Evolutionary conservation across 2,329 filamentous ascomycete species (phyloP), one percentile per base, ranked within the genome.

Genomic region (Aspergillus oerlinghausenensis): DNA sequence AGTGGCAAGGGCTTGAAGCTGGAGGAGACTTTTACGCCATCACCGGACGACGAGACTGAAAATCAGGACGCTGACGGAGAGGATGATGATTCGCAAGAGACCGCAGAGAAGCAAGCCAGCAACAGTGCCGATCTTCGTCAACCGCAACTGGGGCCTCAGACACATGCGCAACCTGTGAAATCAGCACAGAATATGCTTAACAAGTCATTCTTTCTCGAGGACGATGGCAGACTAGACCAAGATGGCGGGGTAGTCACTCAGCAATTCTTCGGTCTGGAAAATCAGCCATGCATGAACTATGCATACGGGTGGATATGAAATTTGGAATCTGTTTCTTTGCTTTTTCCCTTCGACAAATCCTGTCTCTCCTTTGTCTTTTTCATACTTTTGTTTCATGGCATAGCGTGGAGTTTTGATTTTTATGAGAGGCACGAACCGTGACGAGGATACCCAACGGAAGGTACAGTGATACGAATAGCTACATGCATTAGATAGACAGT

Each of bases 1-100:
- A 70, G 77, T 19, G 88, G 89, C 56, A 90, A 90, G 71, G 89
- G 89, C 0, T 76, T 93, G 63, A 93, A 92, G 70, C 77, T 94
- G 3, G 89, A 93, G 72, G 89, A 92, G 70, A 89, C 88, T 0
- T 93, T 77, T 55, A 73, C 68, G 82, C 88, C 87, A 84, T 71
- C 89, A 81, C 19, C 87, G 4, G 77, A 82, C 26, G 82, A 84
- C 0, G 80, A 79, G 9, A 75, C 77, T 2, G 77, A 81, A 19
- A 82, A 83, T 49, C 80, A 83, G 4, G 84, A 87, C 21, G 84
- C 84, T 2, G 84, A 83, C 17, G 80, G 79, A 0, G 80, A 80
- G 0, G 79, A 79, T 0, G 79, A 81, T 29, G 62, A 69, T 14
- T 52, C 59, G 19, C 56, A 58, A 43, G 54, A 65, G n/a, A 17